These are phyloP conservation scores for Cryptococcus jaspeensis DNA, from an alignment of 1,284 basidiomycete species.

Conservation along the genomic window DNA sequence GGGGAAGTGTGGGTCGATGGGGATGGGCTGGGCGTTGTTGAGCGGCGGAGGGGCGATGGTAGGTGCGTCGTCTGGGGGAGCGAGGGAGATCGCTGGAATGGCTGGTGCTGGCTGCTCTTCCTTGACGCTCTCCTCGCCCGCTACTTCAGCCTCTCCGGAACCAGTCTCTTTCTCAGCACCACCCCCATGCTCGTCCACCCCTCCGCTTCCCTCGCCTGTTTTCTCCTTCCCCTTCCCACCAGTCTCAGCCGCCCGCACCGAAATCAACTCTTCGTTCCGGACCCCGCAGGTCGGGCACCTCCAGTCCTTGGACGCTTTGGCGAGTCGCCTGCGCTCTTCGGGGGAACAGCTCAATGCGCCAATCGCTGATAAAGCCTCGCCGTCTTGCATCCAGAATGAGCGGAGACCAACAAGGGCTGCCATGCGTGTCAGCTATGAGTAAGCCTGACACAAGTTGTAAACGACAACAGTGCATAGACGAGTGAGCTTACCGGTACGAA, in stretches of 20 bases:
- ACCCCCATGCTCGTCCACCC: neutral
- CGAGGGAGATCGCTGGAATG: too few species aligned
- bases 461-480: neutral
- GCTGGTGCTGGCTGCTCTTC: too few species aligned
- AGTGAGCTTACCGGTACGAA: conserved; percentile 70
- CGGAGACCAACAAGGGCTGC: conserved; percentile 84
- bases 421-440: conserved; percentile 1
- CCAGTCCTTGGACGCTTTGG: conserved; percentile 78
- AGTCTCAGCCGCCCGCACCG: conserved; percentile 3
- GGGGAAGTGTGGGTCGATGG: too few species aligned
- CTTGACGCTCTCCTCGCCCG: neutral
- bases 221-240: neutral
- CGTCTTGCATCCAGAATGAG: conserved; percentile 85
- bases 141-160: neutral
- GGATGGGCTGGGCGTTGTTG: too few species aligned
- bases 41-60: neutral
- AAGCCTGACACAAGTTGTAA: neutral
- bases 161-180: neutral
- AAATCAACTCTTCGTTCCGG: conserved; percentile 66
- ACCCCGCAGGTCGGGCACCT: conserved; percentile 71
- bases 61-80: neutral
- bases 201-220: neutral
- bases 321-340: conserved; percentile 75
- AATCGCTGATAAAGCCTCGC: conserved; percentile 83
- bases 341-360: conserved; percentile 81